Evolutionary conservation across 805 yeast species (phyloP).

Genomic region (Yamadazyma insecticola): DNA sequence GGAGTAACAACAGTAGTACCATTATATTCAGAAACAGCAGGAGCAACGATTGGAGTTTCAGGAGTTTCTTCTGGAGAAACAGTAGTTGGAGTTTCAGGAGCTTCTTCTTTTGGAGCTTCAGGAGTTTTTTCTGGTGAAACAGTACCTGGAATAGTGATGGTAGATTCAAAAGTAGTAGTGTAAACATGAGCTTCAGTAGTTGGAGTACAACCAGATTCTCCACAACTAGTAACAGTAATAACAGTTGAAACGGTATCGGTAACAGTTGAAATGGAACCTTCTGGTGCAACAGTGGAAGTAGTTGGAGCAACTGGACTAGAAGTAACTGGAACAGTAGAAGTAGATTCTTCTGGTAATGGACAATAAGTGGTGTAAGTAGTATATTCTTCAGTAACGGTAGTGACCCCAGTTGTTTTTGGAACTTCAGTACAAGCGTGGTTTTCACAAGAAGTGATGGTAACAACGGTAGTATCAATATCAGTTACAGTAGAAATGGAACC

Average conservation of each 20-base stretch:
- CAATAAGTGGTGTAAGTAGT: constrained; percentile 29
- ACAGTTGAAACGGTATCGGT: constrained; percentile 2
- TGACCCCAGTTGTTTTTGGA: constrained; percentile 30
- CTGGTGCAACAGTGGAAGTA: constrained; percentile 9
- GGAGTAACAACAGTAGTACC: constrained; percentile 1
- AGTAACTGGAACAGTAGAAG: constrained; percentile 10
- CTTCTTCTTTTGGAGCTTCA: background rate
- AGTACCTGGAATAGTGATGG: constrained; percentile 1
- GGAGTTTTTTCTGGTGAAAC: background rate
- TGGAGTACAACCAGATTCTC: constrained; percentile 21
- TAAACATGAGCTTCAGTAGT: constrained; percentile 20
- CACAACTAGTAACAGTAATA: constrained; percentile 23
- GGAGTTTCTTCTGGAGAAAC: constrained; percentile 1
- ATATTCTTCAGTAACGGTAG: constrained; percentile 24
- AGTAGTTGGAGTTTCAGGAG: constrained; percentile 2
- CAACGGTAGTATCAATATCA: background rate
- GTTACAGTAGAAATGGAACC: constrained; percentile 1
- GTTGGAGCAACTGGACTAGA: constrained; percentile 10
- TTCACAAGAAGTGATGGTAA: constrained; percentile 27
- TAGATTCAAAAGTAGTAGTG: no score
- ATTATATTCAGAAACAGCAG: background rate
- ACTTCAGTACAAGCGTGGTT: constrained; percentile 23
- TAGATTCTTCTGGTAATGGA: constrained; percentile 21
- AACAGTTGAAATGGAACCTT: constrained; percentile 8
- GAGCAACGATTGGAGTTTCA: background rate